phyloP scores from a whole-genome alignment of 208 protist genomes.

The Trypanosoma lewisi region DNA sequence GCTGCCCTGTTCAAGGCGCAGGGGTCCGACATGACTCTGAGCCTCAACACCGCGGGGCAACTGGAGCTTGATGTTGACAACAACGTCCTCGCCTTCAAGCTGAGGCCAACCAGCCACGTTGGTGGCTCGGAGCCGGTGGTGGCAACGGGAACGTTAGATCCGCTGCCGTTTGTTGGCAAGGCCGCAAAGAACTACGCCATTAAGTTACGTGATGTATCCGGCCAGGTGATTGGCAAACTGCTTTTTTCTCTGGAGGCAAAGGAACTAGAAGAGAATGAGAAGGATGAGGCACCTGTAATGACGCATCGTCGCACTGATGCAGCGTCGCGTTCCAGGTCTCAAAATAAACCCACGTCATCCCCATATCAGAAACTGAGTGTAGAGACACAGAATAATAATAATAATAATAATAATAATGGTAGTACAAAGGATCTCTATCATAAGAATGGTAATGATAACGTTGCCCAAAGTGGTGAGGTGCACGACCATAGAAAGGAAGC shows the following conservation, averaged over 20 bases:
- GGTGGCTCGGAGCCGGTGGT: conserved; percentile 46
- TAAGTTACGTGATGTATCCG: conserved; percentile 67
- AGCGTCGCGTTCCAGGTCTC: background rate
- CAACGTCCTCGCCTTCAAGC: conserved; percentile 64
- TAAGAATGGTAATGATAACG: conserved; percentile 3
- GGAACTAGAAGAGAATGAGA: conserved; percentile 30
- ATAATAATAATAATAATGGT: no score
- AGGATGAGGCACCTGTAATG: background rate
- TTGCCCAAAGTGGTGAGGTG: background rate
- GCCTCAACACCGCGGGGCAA: conserved; percentile 31
- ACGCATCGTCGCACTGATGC: background rate
- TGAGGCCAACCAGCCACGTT: conserved; percentile 52
- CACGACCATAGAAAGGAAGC: background rate
- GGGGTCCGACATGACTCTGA: conserved; percentile 61
- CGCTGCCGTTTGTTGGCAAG: conserved; percentile 58
- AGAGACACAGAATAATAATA: background rate
- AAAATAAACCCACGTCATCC: background rate
- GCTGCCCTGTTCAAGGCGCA: conserved; percentile 49
- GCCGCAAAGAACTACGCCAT: conserved; percentile 85
- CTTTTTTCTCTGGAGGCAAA: conserved; percentile 66
- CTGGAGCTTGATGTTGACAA: conserved; percentile 40
- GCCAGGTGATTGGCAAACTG: conserved; percentile 72
- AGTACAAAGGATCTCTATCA: background rate
- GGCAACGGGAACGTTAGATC: conserved; percentile 80
- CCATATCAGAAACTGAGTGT: background rate